These are phyloP conservation scores for Eimeria praecox DNA, from an alignment of 169 alveolate genomes.

Conservation along the genomic window DNA sequence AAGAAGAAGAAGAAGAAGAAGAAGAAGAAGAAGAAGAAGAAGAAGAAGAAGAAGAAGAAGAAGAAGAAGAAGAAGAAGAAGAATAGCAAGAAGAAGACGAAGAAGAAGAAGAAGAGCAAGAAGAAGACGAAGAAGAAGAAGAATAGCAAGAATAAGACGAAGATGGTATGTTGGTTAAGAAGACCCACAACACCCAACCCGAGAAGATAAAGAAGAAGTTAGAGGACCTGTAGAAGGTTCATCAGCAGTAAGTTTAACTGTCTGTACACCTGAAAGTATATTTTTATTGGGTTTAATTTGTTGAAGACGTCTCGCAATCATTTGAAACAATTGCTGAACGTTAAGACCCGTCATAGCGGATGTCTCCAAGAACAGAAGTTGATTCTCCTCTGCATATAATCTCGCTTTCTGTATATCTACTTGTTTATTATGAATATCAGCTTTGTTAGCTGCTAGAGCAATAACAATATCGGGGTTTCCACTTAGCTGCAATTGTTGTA, in stretches of 20 bases:
- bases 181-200: neutral
- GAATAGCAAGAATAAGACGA: no score
- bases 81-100: no score
- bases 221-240: neutral
- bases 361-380: conserved; percentile 40
- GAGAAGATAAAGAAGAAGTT: neutral
- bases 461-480: conserved; percentile 69
- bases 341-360: conserved; percentile 62
- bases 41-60: no score
- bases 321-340: conserved; percentile 72
- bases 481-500: conserved; percentile 72
- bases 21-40: no score
- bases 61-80: no score
- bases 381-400: conserved; percentile 69
- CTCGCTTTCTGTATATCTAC: conserved; percentile 40
- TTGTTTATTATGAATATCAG: conserved; percentile 25
- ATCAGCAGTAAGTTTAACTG: conserved; percentile 70
- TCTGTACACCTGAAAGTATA: conserved; percentile 26
- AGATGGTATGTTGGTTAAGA: no score
- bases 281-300: neutral
- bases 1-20: no score
- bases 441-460: conserved; percentile 78
- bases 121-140: no score
- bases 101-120: no score
- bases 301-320: conserved; percentile 56